These are phyloP conservation scores for Coffea canephora DNA, from an alignment of 257 asterid species.

Conservation along the genomic window DNA sequence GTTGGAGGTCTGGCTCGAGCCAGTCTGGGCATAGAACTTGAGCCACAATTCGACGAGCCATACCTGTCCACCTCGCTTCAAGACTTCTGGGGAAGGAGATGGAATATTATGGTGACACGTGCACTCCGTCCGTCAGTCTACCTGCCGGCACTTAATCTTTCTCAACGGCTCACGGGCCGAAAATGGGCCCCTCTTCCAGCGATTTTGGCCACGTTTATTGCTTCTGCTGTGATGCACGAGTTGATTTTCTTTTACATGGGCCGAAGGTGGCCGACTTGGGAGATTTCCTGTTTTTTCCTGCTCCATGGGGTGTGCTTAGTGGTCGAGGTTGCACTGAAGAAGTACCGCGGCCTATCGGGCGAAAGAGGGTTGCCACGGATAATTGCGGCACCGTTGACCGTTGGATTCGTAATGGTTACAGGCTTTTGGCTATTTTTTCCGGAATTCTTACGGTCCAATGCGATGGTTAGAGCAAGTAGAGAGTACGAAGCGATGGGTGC, in stretches of 20 bases:
- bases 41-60: constrained; percentile 47
- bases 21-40: constrained; percentile 28
- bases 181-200: constrained; percentile 41
- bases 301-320: constrained; percentile 37
- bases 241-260: constrained; percentile 39
- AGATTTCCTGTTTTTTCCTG: constrained; percentile 36
- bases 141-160: constrained; percentile 15
- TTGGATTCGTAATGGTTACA: constrained; percentile 19
- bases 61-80: constrained; percentile 36
- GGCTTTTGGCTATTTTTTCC: constrained; percentile 19
- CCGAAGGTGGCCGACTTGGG: constrained; percentile 20
- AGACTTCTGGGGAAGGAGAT: constrained; percentile 47
- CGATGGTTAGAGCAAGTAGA: neutral
- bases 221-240: constrained; percentile 41
- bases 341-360: constrained; percentile 3
- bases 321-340: constrained; percentile 34
- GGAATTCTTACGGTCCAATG: constrained; percentile 11
- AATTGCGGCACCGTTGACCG: constrained; percentile 4
- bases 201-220: constrained; percentile 21
- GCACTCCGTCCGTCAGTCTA: constrained; percentile 38
- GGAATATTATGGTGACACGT: constrained; percentile 39
- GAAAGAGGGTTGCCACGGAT: constrained; percentile 9
- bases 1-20: constrained; percentile 10
- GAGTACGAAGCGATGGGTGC: constrained; percentile 20
- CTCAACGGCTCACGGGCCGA: constrained; percentile 18